phyloP scores from a whole-genome alignment of 2,329 filamentous ascomycete species.

The Penicillium sp. region DNA sequence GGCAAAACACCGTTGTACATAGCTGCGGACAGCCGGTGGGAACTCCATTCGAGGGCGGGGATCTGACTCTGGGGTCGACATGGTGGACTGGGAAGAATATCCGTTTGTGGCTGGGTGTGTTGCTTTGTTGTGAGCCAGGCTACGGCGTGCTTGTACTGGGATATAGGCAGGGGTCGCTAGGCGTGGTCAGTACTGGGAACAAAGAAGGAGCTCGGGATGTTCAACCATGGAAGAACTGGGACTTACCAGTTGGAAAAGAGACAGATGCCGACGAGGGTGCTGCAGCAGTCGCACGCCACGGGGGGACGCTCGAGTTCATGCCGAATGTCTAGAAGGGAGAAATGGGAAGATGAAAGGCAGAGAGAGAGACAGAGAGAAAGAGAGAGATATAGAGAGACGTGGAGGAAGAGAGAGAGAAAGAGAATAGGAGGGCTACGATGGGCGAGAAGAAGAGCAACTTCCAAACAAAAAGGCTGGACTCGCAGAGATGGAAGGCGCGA shows the following conservation, averaged over 20 bases:
- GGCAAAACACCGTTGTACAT: constrained; percentile 88
- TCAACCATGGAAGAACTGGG: neutral
- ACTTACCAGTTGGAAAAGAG: constrained; percentile 40
- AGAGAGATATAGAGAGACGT: constrained; percentile 12
- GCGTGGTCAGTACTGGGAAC: constrained; percentile 20
- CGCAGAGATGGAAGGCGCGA: neutral
- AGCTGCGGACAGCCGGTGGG: constrained; percentile 79
- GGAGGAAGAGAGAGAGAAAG: constrained; percentile 4
- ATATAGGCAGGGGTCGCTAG: constrained; percentile 61
- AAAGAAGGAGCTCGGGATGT: neutral
- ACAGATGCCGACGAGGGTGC: constrained; percentile 31
- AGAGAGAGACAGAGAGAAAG: constrained; percentile 4
- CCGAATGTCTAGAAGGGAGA: constrained; percentile 24
- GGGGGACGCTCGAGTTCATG: constrained; percentile 46
- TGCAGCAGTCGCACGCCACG: constrained; percentile 42
- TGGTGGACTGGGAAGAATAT: constrained; percentile 27
- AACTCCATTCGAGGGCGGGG: constrained; percentile 68
- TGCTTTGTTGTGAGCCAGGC: constrained; percentile 52
- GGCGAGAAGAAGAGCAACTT: constrained; percentile 1
- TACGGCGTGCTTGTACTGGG: constrained; percentile 65
- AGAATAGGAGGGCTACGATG: constrained; percentile 19
- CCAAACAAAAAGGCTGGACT: too few species aligned
- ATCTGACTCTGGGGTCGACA: constrained; percentile 42
- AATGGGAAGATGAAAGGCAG: constrained; percentile 16
- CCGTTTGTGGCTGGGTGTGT: constrained; percentile 22